Evolutionary conservation across 2,329 filamentous ascomycete species (phyloP).

Genomic region (Xylaria sp.): DNA sequence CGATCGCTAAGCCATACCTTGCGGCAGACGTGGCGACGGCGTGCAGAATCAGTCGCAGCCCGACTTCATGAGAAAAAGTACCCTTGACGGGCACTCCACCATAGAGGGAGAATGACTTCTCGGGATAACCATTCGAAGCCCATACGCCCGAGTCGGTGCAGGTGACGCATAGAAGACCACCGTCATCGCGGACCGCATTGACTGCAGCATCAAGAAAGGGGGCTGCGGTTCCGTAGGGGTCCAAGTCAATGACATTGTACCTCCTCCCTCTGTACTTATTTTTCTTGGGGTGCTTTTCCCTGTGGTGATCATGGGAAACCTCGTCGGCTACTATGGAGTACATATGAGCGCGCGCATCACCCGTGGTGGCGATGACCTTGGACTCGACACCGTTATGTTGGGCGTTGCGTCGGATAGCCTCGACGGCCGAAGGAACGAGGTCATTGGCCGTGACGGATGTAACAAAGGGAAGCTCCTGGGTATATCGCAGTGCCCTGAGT

Average conservation of each 20-base stretch:
- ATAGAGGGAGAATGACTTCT: constrained; percentile 95
- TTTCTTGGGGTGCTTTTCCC: constrained; percentile 54
- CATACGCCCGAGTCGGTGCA: constrained; percentile 97
- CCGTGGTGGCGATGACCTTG: constrained; percentile 77
- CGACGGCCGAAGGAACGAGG: constrained; percentile 78
- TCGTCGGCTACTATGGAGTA: constrained; percentile 74
- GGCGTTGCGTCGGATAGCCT: constrained; percentile 86
- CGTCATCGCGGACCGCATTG: constrained; percentile 83
- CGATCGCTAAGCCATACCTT: constrained; percentile 86
- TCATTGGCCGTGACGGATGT: constrained; percentile 91
- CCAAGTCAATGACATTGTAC: constrained; percentile 95
- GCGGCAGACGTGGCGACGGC: constrained; percentile 82
- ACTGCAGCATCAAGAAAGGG: constrained; percentile 93
- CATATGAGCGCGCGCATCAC: constrained; percentile 93
- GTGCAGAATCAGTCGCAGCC: constrained; percentile 86
- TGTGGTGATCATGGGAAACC: constrained; percentile 55
- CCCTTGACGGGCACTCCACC: constrained; percentile 90
- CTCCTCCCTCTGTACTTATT: constrained; percentile 61
- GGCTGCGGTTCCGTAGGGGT: constrained; percentile 93
- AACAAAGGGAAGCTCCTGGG: constrained; percentile 86
- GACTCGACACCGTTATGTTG: constrained; percentile 80
- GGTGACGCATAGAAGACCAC: constrained; percentile 91
- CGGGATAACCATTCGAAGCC: constrained; percentile 91
- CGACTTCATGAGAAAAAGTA: constrained; percentile 86
- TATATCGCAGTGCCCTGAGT: constrained; percentile 89